These are phyloP conservation scores for Thraustotheca clavata DNA, from an alignment of 352 stramenopile species.

Conservation along the genomic window DNA sequence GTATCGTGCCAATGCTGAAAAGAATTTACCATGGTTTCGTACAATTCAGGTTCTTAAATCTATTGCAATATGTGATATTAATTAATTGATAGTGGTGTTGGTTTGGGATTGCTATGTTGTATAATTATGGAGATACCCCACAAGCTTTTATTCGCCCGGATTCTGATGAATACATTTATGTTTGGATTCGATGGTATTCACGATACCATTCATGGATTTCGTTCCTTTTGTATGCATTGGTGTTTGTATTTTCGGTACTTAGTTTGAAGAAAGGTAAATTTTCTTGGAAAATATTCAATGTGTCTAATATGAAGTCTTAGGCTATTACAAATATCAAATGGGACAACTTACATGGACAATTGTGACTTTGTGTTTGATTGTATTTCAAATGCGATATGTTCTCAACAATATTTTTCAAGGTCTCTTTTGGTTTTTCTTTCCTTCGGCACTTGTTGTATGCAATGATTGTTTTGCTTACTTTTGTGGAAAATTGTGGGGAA, in stretches of 20 bases:
- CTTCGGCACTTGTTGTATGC: constrained; percentile 89
- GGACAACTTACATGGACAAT: constrained; percentile 96
- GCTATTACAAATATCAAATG: constrained; percentile 94
- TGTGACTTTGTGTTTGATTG: constrained; percentile 89
- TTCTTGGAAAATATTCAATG: constrained; percentile 12
- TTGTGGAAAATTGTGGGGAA: constrained; percentile 75
- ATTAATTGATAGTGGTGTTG: constrained; percentile 87
- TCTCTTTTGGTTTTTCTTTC: constrained; percentile 94
- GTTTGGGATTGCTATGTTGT: constrained; percentile 96
- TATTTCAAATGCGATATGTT: constrained; percentile 97
- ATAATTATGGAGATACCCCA: constrained; percentile 90
- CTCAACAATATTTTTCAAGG: constrained; percentile 96
- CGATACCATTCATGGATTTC: constrained; percentile 88
- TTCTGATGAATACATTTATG: constrained; percentile 28
- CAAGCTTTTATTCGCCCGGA: constrained; percentile 77
- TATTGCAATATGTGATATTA: not conserved
- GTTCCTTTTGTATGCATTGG: constrained; percentile 91
- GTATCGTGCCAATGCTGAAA: constrained; percentile 90
- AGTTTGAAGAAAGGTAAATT: constrained; percentile 86
- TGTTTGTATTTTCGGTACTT: constrained; percentile 95
- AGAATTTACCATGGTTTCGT: constrained; percentile 96
- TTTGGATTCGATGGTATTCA: constrained; percentile 77
- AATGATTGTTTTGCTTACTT: constrained; percentile 97
- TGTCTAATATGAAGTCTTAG: constrained; percentile 28
- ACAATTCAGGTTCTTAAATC: constrained; percentile 71